phyloP scores from a whole-genome alignment of 2,329 filamentous ascomycete species.

The Colletotrichum incanum region DNA sequence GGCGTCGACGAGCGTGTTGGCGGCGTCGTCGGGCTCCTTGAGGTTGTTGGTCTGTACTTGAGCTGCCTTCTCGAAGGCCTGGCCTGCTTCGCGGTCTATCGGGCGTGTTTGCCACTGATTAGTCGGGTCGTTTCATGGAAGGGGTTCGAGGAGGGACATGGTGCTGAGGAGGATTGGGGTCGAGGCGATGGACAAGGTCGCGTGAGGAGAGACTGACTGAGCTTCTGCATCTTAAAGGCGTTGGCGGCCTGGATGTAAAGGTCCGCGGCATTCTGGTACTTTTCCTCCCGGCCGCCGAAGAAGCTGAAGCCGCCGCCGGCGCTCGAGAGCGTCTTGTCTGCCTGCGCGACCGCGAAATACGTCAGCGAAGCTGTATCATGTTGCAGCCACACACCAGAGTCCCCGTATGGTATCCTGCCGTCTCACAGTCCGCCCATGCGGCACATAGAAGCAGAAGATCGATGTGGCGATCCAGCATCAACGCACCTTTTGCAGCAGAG shows the following conservation, averaged over 20 bases:
- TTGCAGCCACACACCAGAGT: not conserved
- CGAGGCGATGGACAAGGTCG: not conserved
- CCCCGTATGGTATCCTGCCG: not conserved
- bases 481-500: slow-evolving; percentile 82
- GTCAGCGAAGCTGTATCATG: slow-evolving; percentile 6
- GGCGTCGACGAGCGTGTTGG: slow-evolving; percentile 89
- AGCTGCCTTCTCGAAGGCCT: slow-evolving; percentile 90
- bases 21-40: slow-evolving; percentile 93
- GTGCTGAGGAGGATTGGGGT: too few relatives aligned
- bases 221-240: slow-evolving; percentile 89
- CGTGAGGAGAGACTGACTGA: slow-evolving; percentile 70
- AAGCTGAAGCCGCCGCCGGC: slow-evolving; percentile 89
- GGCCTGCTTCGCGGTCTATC: slow-evolving; percentile 86
- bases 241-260: slow-evolving; percentile 91
- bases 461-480: not conserved
- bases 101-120: not conserved
- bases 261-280: slow-evolving; percentile 91
- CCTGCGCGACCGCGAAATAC: slow-evolving; percentile 67
- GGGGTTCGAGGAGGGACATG: not conserved
- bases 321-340: slow-evolving; percentile 84
- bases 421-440: not conserved
- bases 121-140: not conserved
- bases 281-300: slow-evolving; percentile 89
- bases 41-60: slow-evolving; percentile 84
- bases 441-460: too few relatives aligned